Conservation (phyloP, 108 stramenopile species). For the Stephanodiscus triporus region DNA sequence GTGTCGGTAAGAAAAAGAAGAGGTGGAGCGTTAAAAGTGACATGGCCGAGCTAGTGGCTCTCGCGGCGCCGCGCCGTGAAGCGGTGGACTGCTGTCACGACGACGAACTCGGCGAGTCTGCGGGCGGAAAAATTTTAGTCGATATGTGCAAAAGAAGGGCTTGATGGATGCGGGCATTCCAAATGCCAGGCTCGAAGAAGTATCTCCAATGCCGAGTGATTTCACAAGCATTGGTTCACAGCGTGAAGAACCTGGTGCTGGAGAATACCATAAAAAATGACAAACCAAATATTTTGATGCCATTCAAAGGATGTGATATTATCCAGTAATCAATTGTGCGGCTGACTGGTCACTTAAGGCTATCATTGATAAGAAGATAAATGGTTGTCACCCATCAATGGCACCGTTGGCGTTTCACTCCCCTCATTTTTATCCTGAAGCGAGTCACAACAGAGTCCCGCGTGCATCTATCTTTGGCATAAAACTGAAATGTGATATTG, state of each 20-base stretch:
- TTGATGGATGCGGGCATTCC: constrained; percentile 61
- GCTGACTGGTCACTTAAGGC: too few relatives aligned
- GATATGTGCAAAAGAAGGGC: constrained; percentile 66
- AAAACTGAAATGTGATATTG: too few relatives aligned
- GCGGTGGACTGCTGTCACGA: constrained; percentile 74
- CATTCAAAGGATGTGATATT: too few relatives aligned
- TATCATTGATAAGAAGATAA: too few relatives aligned
- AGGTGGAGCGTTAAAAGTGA: constrained; percentile 85
- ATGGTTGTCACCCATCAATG: too few relatives aligned
- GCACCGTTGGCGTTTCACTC: too few relatives aligned
- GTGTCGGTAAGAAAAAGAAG: constrained; percentile 78
- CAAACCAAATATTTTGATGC: not conserved
- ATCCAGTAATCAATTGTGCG: too few relatives aligned
- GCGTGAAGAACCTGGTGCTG: constrained; percentile 75
- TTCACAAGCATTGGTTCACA: constrained; percentile 72
- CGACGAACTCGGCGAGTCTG: constrained; percentile 75
- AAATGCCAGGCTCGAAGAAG: constrained; percentile 68
- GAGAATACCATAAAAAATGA: constrained; percentile 24
- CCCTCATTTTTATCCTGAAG: too few relatives aligned
- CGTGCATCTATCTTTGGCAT: too few relatives aligned
- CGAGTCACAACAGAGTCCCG: too few relatives aligned
- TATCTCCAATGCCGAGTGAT: constrained; percentile 82
- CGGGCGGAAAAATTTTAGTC: constrained; percentile 70
- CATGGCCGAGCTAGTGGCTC: constrained; percentile 71
- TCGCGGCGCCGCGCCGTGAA: constrained; percentile 83